Base-by-base conservation (phyloP, 176 grass and related monocot species). In the Metroxylon sagu region DNA sequence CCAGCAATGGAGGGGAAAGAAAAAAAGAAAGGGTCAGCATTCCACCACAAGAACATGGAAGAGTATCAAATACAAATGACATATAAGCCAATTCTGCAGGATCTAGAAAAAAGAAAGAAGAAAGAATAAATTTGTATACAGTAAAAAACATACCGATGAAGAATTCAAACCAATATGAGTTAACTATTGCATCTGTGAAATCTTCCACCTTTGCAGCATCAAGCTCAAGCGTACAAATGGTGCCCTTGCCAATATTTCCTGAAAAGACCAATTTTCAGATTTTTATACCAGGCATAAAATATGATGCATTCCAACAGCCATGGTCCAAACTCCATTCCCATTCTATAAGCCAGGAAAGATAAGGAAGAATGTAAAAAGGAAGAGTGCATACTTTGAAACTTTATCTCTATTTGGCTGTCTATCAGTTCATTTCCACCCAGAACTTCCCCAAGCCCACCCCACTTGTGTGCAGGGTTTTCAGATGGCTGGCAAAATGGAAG, bases 341-440 rank as follows among this genome's bases (percentile, higher is more conserved):
- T 21, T 21, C n/a, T 21, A 25, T 55, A 19, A 55, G 23, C 5
- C 7, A 55, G 53, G 53, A 55, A 18, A 18, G 17, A 19, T 5
- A 55, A 18, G 17, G 53, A 21, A 55, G 10, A 55, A 19, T 55
- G 8, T 21, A 55, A 21, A 19, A 8, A 25, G 10, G 6, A 12
- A 55, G 16, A 55, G n/a, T 19, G 21, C 53, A 19, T 55, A 55
- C 53, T 55, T 21, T 7, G 17, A 19, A 55, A 55, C 7, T 18
- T 55, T 23, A 55, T 55, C 53, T 55, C 53, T 25, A 55, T 55
- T 55, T 55, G 53, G 53, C 53, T 55, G 53, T 55, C 53, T 19
- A 55, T 55, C 53, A 55, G n/a, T 19, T 55, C 53, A 55, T 55
- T 55, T 55, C 53, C 53, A 55, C 53, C 53, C 53, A 55, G 12